Percentiles rank a stretch among this genome's conserved stretches.
These are phyloP conservation scores for Loxodes magnus DNA, from an alignment of 73 alveolate genomes.

Conservation along the genomic window DNA sequence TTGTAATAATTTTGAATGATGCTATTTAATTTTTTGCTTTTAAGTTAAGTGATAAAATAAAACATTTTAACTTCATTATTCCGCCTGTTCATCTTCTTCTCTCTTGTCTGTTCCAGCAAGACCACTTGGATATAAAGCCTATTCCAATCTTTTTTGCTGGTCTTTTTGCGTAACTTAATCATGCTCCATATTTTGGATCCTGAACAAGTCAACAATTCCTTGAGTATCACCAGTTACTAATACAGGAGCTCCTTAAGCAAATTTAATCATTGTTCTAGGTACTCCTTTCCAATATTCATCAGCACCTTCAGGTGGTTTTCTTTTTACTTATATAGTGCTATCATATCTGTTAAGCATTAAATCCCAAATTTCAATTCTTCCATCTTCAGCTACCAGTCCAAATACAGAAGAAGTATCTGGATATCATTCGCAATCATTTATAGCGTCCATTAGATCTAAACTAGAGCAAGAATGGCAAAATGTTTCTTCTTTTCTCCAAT, in stretches of 20 bases:
- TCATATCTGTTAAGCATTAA: slow-evolving; percentile 45
- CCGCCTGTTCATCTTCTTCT: slow-evolving; percentile 19
- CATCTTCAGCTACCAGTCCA: slow-evolving; percentile 95
- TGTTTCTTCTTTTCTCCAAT: slow-evolving; percentile 68
- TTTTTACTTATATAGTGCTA: neutral
- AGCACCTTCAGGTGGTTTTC: slow-evolving; percentile 19
- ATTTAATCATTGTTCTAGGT: slow-evolving; percentile 85
- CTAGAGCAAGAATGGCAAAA: slow-evolving; percentile 31
- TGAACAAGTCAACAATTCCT: slow-evolving; percentile 80
- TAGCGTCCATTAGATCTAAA: slow-evolving; percentile 79
- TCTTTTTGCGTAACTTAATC: slow-evolving; percentile 65
- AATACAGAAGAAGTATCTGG: slow-evolving; percentile 86
- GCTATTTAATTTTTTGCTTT: no score
- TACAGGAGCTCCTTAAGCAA: slow-evolving; percentile 77
- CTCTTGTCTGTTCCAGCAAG: slow-evolving; percentile 16
- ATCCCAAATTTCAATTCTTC: slow-evolving; percentile 96
- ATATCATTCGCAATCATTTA: slow-evolving; percentile 90
- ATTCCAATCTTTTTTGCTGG: slow-evolving; percentile 55
- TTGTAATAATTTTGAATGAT: no score
- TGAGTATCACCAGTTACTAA: slow-evolving; percentile 79
- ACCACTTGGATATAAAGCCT: slow-evolving; percentile 45
- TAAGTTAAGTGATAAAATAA: no score
- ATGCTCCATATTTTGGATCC: slow-evolving; percentile 71
- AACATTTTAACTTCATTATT: slow-evolving; percentile 9
- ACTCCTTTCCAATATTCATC: slow-evolving; percentile 40